These are phyloP conservation scores for Colletotrichum lindemuthianum DNA, from an alignment of 2,329 filamentous ascomycete species.

Conservation along the genomic window DNA sequence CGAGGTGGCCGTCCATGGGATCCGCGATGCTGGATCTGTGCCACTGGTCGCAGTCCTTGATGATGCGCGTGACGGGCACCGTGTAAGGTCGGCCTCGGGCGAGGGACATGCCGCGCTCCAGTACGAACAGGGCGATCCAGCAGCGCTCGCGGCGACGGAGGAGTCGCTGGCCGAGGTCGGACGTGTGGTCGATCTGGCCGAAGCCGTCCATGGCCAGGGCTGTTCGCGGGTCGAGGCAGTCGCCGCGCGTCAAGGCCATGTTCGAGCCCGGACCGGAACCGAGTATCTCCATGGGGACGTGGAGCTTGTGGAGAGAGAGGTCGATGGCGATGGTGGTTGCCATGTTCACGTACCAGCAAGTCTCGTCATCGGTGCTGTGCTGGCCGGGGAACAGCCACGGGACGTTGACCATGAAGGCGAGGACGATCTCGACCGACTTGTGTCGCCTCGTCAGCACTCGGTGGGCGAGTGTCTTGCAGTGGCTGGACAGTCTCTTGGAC, in stretches of 20 bases:
- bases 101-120: constrained; percentile 77
- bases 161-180: constrained; percentile 68
- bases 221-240: constrained; percentile 74
- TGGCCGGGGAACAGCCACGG: constrained; percentile 78
- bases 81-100: constrained; percentile 76
- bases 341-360: constrained; percentile 76
- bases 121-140: constrained; percentile 77
- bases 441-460: constrained; percentile 69
- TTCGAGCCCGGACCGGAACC: constrained; percentile 57
- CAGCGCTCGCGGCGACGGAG: constrained; percentile 73
- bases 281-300: constrained; percentile 62
- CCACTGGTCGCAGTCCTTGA: constrained; percentile 76
- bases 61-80: constrained; percentile 71
- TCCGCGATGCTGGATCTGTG: constrained; percentile 72
- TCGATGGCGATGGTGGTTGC: constrained; percentile 76
- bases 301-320: constrained; percentile 75
- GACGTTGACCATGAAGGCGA: constrained; percentile 80
- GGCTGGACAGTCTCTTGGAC: constrained; percentile 72
- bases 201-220: constrained; percentile 77
- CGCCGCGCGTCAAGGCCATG: constrained; percentile 66
- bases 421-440: constrained; percentile 77
- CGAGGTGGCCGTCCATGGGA: constrained; percentile 74
- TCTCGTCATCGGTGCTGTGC: constrained; percentile 77
- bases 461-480: constrained; percentile 70
- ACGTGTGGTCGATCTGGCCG: constrained; percentile 67